A percentile compares a stretch with the other conserved stretches of the same genome.
Conservation (phyloP, 306 rosid genomes). For the Medicago arabica region DNA sequence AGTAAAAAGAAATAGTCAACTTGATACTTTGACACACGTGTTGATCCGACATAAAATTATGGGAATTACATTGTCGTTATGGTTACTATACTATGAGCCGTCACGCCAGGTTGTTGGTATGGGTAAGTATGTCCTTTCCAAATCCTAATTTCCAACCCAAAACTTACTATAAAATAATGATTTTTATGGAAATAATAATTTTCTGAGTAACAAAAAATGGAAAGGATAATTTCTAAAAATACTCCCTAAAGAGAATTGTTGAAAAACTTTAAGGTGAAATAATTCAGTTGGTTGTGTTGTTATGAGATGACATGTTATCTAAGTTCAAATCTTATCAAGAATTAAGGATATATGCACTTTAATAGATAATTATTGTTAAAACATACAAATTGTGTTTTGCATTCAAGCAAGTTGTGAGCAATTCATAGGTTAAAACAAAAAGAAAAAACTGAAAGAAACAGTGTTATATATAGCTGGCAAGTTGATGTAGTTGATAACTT, state of each 20-base stretch:
- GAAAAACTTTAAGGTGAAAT: background rate
- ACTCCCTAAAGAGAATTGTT: background rate
- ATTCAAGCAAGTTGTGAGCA: background rate
- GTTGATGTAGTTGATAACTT: background rate
- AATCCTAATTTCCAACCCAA: conserved; percentile 8
- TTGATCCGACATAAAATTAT: conserved; percentile 60
- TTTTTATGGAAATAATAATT: no score
- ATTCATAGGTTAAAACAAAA: background rate
- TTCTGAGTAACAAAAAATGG: no score
- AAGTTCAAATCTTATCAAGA: conserved; percentile 23
- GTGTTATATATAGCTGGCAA: conserved; percentile 22
- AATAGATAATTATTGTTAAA: background rate
- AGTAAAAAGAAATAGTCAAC: conserved; percentile 40
- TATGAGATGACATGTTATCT: conserved; percentile 23
- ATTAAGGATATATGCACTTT: background rate
- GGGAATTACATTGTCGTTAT: conserved; percentile 57
- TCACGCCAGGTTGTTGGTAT: conserved; percentile 15
- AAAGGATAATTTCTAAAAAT: background rate
- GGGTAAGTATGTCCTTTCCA: background rate
- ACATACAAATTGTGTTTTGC: background rate
- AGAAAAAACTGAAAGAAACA: conserved; percentile 4
- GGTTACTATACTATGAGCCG: conserved; percentile 41
- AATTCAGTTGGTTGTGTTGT: conserved; percentile 20
- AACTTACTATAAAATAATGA: background rate
- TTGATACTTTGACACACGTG: conserved; percentile 58